Evolutionary conservation across 768 basidiomycete species (phyloP), one percentile per base, ranked within the genome.

Genomic region (Suillus bovinus): DNA sequence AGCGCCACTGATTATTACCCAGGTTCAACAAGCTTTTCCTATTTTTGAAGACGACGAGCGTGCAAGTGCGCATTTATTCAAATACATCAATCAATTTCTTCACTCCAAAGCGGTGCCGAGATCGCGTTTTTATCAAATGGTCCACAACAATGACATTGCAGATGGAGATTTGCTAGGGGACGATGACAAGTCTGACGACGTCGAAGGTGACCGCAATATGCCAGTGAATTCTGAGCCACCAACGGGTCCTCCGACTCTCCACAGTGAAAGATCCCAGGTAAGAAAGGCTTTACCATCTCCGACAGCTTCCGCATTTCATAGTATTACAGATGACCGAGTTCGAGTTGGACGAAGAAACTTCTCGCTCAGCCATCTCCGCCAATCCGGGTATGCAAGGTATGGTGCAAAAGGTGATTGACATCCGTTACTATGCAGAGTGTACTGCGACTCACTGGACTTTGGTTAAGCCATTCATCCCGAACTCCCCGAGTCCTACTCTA

Each of bases 11-110:
- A 55, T 22, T 11, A 24, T 46, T 55, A 24, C 24, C 10, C 24
- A 56, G 60, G 24, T 56, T 41, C 16, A 39, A 17, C 24, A 22
- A 17, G 60, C 29, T 17, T 58, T 36, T 20, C 60, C 60, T 5
- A 20, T 39, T 6, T 42, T 61, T 14, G 22, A 9, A 56, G 33
- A 38, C 8, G 7, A 60, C 29, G 33, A 60, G 16, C n/a, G 10
- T 16, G 55, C 55, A 17, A 11, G 39, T 38, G 24, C 10, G 3
- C 36, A 56, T 39, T 20, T 56, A 39, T 17, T 56, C 16, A 56
- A 6, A 56, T 56, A 56, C 5, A 17, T 56, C 24, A 3, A 56
- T 39, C 5, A 3, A 56, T 56, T 11, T 27, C 36, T 56, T 27
- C 24, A 20, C 17, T 9, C 36, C 55, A 56, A 56, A 38, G 55